A percentile compares a stretch with the other conserved stretches of the same genome.
Conservation (phyloP, 306 rosid genomes). For the Astragalus membranaceus region DNA sequence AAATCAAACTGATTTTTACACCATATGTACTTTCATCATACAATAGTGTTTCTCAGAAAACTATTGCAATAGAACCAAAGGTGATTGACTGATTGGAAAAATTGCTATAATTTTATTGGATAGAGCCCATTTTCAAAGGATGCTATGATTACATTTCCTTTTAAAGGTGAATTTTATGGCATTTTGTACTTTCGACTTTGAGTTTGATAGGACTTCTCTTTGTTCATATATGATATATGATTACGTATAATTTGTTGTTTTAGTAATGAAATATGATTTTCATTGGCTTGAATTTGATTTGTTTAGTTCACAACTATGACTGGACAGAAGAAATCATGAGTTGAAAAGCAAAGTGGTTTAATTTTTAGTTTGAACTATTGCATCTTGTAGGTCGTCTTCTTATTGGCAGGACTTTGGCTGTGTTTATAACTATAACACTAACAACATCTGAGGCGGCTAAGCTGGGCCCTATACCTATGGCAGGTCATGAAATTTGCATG, state of each 20-base stretch:
- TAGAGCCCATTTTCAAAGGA: neutral
- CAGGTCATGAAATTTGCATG: slow-evolving; percentile 86
- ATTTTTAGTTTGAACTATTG: slow-evolving; percentile 14
- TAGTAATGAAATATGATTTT: slow-evolving; percentile 1
- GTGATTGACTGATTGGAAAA: neutral
- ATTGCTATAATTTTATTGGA: neutral
- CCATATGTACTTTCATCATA: neutral
- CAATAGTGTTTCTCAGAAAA: neutral
- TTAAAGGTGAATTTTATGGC: neutral
- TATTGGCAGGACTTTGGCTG: slow-evolving; percentile 77
- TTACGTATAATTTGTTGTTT: neutral
- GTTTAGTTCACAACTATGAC: slow-evolving; percentile 3
- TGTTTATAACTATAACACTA: slow-evolving; percentile 64
- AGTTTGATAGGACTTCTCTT: neutral
- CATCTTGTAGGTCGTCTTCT: slow-evolving; percentile 74
- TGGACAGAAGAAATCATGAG: neutral
- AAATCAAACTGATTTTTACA: neutral
- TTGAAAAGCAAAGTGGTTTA: neutral
- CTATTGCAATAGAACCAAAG: neutral
- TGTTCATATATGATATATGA: neutral
- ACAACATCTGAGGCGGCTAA: slow-evolving; percentile 87
- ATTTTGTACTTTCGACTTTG: neutral
- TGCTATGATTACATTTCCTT: neutral
- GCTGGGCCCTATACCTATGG: slow-evolving; percentile 83
- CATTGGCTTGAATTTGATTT: slow-evolving; percentile 6